Evolutionary conservation across 108 stramenopile genomes (phyloP).

Genomic region (Cyclotella baltica): DNA sequence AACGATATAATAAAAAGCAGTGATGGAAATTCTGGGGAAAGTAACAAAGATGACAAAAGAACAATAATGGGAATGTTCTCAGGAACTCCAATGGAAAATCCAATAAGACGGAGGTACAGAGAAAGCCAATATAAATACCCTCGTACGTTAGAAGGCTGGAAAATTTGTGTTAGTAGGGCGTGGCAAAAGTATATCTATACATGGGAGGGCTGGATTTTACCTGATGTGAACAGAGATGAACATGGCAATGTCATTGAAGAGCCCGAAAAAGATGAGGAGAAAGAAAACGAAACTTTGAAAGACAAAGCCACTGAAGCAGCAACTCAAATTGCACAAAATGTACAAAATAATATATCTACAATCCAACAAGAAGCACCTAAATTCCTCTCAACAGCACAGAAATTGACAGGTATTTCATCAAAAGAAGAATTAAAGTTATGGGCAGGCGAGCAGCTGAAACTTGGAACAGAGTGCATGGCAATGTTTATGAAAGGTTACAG

Average conservation of each 20-base stretch:
- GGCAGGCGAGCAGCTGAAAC: slow-evolving; percentile 68
- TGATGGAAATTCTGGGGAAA: slow-evolving; percentile 10
- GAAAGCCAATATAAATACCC: slow-evolving; percentile 35
- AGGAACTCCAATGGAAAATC: slow-evolving; percentile 35
- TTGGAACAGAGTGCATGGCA: slow-evolving; percentile 68
- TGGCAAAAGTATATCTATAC: slow-evolving; percentile 43
- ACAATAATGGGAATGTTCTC: slow-evolving; percentile 6
- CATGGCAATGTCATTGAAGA: slow-evolving; percentile 41
- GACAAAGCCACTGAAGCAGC: slow-evolving; percentile 40
- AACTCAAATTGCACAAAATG: slow-evolving; percentile 54
- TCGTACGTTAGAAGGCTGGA: slow-evolving; percentile 43
- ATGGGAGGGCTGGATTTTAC: slow-evolving; percentile 42
- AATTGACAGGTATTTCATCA: slow-evolving; percentile 69
- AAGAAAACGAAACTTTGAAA: slow-evolving; percentile 19
- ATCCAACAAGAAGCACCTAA: slow-evolving; percentile 52
- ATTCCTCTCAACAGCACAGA: slow-evolving; percentile 59
- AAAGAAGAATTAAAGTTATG: slow-evolving; percentile 68
- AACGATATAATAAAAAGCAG: neutral
- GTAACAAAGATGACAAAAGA: neutral
- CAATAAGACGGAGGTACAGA: slow-evolving; percentile 25
- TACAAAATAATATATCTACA: slow-evolving; percentile 61
- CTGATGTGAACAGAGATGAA: slow-evolving; percentile 41
- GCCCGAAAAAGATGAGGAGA: slow-evolving; percentile 15
- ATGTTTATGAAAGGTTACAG: slow-evolving; percentile 91
- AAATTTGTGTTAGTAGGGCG: slow-evolving; percentile 8